phyloP scores from a whole-genome alignment of 306 rosid genomes.

The Cicer pinnatifidum region DNA sequence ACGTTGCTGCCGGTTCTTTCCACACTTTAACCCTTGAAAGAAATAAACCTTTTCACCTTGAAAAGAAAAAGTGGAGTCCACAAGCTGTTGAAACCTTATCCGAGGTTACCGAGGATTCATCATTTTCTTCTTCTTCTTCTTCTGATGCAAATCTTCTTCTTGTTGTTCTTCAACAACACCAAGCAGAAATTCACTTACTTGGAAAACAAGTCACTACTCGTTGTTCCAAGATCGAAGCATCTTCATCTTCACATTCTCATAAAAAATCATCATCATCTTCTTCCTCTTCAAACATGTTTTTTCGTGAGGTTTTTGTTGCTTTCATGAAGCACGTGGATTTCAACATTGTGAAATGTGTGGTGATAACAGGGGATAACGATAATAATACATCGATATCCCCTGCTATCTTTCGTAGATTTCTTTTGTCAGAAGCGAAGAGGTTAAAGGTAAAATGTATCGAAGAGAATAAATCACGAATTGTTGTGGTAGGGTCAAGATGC shows the following conservation, averaged over 20 bases:
- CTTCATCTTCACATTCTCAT: neutral
- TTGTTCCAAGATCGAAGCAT: constrained; percentile 35
- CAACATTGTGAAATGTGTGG: constrained; percentile 20
- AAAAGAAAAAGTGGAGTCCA: constrained; percentile 41
- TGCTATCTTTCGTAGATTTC: constrained; percentile 19
- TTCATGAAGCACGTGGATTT: constrained; percentile 45
- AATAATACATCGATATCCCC: neutral
- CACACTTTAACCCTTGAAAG: constrained; percentile 47
- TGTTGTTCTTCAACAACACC: constrained; percentile 28
- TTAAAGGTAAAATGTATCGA: constrained; percentile 38
- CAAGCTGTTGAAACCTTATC: neutral
- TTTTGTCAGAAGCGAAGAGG: constrained; percentile 40
- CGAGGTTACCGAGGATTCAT: constrained; percentile 5
- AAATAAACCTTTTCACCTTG: constrained; percentile 41
- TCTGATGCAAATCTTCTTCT: constrained; percentile 25
- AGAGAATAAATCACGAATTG: constrained; percentile 36
- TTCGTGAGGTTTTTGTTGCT: constrained; percentile 29
- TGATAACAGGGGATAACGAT: constrained; percentile 33
- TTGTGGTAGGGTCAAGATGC: neutral
- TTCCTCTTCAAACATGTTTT: neutral
- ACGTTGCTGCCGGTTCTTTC: constrained; percentile 41
- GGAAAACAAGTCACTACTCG: constrained; percentile 27
- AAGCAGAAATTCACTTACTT: constrained; percentile 42
- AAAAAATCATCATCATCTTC: neutral
- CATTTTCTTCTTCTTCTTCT: neutral